These are phyloP conservation scores for Aspergillus carbonarius DNA, from an alignment of 2,329 filamentous ascomycete genomes.

Conservation along the genomic window DNA sequence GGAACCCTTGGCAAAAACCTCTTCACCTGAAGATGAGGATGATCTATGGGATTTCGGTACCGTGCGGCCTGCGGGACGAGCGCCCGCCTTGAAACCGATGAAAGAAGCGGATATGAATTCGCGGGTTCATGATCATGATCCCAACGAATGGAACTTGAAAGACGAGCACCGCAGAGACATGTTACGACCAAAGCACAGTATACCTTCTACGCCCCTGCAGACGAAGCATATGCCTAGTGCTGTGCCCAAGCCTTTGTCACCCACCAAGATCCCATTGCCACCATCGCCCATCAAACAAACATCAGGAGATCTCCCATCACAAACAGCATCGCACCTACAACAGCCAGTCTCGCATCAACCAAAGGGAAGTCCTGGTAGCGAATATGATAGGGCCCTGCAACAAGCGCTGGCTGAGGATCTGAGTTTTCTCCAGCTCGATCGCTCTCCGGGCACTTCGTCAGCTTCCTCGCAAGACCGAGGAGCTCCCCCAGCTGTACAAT, in stretches of 20 bases:
- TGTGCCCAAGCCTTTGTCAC: conserved; percentile 46
- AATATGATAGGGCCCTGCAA: conserved; percentile 44
- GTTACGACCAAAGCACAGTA: conserved; percentile 40
- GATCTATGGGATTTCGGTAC: conserved; percentile 99
- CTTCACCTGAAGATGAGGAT: conserved; percentile 57
- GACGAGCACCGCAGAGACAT: conserved; percentile 28
- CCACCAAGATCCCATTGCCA: conserved; percentile 62
- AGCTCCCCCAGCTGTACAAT: conserved; percentile 13
- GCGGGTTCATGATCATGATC: conserved; percentile 56
- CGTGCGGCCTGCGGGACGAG: conserved; percentile 74
- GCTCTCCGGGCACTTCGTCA: conserved; percentile 23
- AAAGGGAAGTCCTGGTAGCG: conserved; percentile 39
- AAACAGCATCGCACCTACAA: conserved; percentile 48
- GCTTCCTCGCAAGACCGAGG: conserved; percentile 14
- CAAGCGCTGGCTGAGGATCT: conserved; percentile 43
- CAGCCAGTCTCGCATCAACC: conserved; percentile 36
- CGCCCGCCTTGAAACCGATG: conserved; percentile 67
- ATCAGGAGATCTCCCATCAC: conserved; percentile 52
- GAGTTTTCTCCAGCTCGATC: conserved; percentile 39
- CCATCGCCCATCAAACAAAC: conserved; percentile 56
- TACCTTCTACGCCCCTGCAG: conserved; percentile 59
- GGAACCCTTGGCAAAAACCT: conserved; percentile 35
- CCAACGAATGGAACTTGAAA: conserved; percentile 33
- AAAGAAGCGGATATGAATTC: conserved; percentile 80
- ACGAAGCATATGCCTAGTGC: conserved; percentile 44